Evolutionary conservation across 2,329 filamentous ascomycete genomes (phyloP).

Genomic region (Gaeumannomyces tritici): DNA sequence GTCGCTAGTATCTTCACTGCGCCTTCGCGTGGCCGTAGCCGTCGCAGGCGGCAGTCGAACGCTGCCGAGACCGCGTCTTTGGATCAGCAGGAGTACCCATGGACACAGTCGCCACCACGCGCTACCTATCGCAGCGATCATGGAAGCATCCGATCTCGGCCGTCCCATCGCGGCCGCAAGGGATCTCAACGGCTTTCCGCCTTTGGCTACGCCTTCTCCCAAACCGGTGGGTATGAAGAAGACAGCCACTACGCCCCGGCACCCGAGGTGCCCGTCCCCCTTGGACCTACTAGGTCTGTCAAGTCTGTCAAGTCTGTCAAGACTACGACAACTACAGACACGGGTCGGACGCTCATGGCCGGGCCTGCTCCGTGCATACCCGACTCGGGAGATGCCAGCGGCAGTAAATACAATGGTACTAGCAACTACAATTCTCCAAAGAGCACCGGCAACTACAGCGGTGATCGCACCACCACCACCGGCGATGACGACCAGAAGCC

Average conservation of each 20-base stretch:
- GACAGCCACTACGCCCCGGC: not conserved
- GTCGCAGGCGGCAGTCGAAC: not conserved
- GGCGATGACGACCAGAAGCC: not conserved
- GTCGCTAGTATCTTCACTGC: not conserved
- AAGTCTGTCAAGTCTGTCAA: not conserved
- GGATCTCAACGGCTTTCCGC: not conserved
- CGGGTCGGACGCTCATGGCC: not conserved
- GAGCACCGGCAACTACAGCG: not conserved
- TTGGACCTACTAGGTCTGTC: not conserved
- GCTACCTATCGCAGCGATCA: not conserved
- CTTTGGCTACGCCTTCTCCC: not conserved
- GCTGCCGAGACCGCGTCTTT: not conserved
- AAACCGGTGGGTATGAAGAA: not conserved
- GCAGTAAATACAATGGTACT: not conserved
- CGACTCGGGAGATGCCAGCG: too few species aligned
- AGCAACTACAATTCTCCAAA: not conserved
- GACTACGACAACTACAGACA: not conserved
- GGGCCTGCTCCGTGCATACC: not conserved
- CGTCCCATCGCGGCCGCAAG: not conserved
- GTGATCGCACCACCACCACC: not conserved
- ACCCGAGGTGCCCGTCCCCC: not conserved
- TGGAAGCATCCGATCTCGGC: not conserved
- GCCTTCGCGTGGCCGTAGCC: not conserved
- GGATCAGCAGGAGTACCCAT: not conserved
- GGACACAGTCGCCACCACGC: not conserved